A percentile compares a stretch with the other conserved stretches of the same genome.
Conservation (phyloP, 1,284 basidiomycete genomes). For the Microbotryum lychnidis-dioicae region DNA sequence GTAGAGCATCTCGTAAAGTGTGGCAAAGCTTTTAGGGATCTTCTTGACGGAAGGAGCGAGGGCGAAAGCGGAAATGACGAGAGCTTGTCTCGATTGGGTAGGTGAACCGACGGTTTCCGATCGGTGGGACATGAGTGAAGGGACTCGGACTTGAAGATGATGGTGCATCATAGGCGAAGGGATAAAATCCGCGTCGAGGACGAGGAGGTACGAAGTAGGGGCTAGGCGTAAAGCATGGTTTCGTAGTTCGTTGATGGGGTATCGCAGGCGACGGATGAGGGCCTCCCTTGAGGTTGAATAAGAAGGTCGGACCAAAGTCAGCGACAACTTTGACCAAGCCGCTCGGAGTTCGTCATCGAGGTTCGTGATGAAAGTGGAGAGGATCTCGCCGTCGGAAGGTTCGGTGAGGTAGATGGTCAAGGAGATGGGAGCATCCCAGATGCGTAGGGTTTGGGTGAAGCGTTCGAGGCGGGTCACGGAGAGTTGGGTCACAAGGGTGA, state of each 20-base stretch:
- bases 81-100: slow-evolving; percentile 8
- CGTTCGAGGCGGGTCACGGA: slow-evolving; percentile 17
- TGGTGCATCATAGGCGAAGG: slow-evolving; percentile 17
- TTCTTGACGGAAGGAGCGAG: not conserved
- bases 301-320: slow-evolving; percentile 18
- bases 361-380: not conserved
- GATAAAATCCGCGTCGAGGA: slow-evolving; percentile 24
- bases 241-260: slow-evolving; percentile 25
- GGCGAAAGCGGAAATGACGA: slow-evolving; percentile 19
- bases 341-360: slow-evolving; percentile 4
- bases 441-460: slow-evolving; percentile 14
- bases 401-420: slow-evolving; percentile 23
- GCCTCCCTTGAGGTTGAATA: slow-evolving; percentile 2
- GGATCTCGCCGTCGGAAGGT: slow-evolving; percentile 2
- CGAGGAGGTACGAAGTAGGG: slow-evolving; percentile 5
- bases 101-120: slow-evolving; percentile 4
- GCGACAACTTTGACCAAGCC: not conserved
- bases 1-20: slow-evolving; percentile 1
- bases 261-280: slow-evolving; percentile 14
- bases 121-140: slow-evolving; percentile 1
- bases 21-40: not conserved
- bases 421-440: slow-evolving; percentile 18
- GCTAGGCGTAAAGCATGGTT: slow-evolving; percentile 11
- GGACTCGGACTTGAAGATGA: slow-evolving; percentile 4
- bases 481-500: slow-evolving; percentile 24